A percentile compares a stretch with the other conserved stretches of the same genome.
These are phyloP conservation scores for Xanthoconium stramineum DNA, from an alignment of 768 basidiomycete species.

Conservation along the genomic window DNA sequence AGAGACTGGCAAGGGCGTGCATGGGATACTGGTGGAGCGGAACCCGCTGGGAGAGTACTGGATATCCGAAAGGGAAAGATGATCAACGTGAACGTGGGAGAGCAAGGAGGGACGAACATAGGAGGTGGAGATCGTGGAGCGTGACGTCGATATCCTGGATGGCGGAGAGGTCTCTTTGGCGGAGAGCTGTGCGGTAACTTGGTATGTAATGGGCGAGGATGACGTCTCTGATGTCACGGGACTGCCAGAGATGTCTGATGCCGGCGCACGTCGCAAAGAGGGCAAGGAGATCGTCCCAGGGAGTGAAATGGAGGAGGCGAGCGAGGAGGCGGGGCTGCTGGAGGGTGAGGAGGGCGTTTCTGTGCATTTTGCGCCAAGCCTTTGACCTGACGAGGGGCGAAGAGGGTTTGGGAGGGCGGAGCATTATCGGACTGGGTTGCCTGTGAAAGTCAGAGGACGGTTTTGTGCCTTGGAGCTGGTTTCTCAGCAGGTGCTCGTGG, in stretches of 20 bases:
- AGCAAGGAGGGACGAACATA: slow-evolving; percentile 48
- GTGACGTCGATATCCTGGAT: slow-evolving; percentile 49
- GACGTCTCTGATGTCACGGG: slow-evolving; percentile 34
- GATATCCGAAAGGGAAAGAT: not conserved
- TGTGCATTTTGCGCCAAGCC: slow-evolving; percentile 30
- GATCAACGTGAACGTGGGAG: slow-evolving; percentile 8
- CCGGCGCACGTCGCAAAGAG: slow-evolving; percentile 35
- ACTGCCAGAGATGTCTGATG: slow-evolving; percentile 33
- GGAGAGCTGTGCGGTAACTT: slow-evolving; percentile 47
- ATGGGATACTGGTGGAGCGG: slow-evolving; percentile 70
- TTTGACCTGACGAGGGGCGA: slow-evolving; percentile 11
- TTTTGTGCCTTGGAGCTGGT: not conserved
- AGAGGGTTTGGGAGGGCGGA: slow-evolving; percentile 1
- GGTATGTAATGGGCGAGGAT: slow-evolving; percentile 54
- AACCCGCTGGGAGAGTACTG: slow-evolving; percentile 64
- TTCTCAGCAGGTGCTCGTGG: not conserved
- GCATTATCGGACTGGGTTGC: not conserved
- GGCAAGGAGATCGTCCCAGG: slow-evolving; percentile 41
- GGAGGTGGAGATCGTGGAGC: slow-evolving; percentile 58
- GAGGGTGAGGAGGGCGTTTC: slow-evolving; percentile 24
- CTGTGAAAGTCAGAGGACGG: not conserved
- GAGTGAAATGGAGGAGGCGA: slow-evolving; percentile 28
- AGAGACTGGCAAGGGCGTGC: slow-evolving; percentile 56
- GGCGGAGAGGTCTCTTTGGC: slow-evolving; percentile 37
- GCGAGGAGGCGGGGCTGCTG: slow-evolving; percentile 35